Evolutionary conservation across 2,329 filamentous ascomycete genomes (phyloP).

Genomic region (Pezicula radicicola): DNA sequence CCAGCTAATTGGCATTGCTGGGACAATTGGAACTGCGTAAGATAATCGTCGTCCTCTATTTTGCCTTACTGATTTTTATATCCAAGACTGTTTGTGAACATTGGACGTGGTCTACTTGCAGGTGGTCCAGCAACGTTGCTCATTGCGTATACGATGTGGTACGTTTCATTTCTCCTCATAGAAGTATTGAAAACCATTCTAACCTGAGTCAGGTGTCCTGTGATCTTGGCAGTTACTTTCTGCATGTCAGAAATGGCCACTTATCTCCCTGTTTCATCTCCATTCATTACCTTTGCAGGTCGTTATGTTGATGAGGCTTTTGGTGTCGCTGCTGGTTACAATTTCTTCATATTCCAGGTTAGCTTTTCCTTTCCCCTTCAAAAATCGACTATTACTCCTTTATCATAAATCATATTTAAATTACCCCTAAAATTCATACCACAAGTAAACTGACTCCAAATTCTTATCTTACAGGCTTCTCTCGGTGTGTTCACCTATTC

Average conservation of each 20-base stretch:
- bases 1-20: constrained; percentile 51
- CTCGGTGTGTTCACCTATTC: constrained; percentile 32
- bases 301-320: constrained; percentile 74
- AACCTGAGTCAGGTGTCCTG: constrained; percentile 44
- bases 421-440: no score
- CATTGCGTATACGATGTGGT: constrained; percentile 57
- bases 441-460: no score
- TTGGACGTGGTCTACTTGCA: constrained; percentile 53
- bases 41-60: not conserved
- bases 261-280: constrained; percentile 72
- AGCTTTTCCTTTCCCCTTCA: no score
- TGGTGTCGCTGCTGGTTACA: constrained; percentile 70
- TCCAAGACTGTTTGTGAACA: constrained; percentile 39
- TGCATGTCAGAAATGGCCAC: constrained; percentile 73
- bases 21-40: constrained; percentile 57
- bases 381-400: no score
- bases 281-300: constrained; percentile 75
- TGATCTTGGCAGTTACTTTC: constrained; percentile 57
- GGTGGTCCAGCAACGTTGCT: constrained; percentile 60
- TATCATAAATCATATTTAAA: no score
- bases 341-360: constrained; percentile 66
- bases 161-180: constrained; percentile 29
- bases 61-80: not conserved
- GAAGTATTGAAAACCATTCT: not conserved
- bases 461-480: constrained; percentile 65